These are phyloP conservation scores for Yarrowia bubula DNA, from an alignment of 805 yeast genomes.

Conservation along the genomic window DNA sequence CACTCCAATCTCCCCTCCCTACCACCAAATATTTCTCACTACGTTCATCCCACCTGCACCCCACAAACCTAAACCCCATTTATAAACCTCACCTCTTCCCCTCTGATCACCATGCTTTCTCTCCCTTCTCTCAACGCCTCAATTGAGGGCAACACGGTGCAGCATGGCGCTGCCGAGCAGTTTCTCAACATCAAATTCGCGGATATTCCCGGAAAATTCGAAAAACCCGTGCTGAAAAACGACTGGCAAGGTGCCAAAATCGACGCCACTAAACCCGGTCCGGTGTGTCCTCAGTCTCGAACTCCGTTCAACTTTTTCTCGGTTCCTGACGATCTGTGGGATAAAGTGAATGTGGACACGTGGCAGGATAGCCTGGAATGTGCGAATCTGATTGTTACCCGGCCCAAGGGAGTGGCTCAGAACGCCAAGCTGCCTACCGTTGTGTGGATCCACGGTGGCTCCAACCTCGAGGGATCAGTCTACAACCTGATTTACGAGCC, in stretches of 20 bases:
- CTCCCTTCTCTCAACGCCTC: slow-evolving; percentile 3
- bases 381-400: slow-evolving; percentile 37
- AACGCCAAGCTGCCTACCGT: slow-evolving; percentile 39
- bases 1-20: not conserved
- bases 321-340: slow-evolving; percentile 74
- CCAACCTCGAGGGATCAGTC: slow-evolving; percentile 40
- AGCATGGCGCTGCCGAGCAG: slow-evolving; percentile 6
- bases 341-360: slow-evolving; percentile 47
- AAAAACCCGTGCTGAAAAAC: not conserved
- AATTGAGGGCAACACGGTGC: not conserved
- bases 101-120: not conserved
- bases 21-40: too few relatives aligned
- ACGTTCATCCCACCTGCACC: not conserved
- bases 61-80: not conserved
- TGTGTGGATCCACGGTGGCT: slow-evolving; percentile 45
- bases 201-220: slow-evolving; percentile 14
- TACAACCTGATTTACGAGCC: slow-evolving; percentile 37
- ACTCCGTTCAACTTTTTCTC: slow-evolving; percentile 45
- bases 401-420: slow-evolving; percentile 30
- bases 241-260: slow-evolving; percentile 7
- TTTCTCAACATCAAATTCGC: slow-evolving; percentile 17
- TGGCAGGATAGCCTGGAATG: slow-evolving; percentile 38
- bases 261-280: slow-evolving; percentile 4
- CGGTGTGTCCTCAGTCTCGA: slow-evolving; percentile 10
- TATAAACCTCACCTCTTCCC: not conserved